Conservation (phyloP, 2,329 filamentous ascomycete genomes). For the Coniella lustricola region DNA sequence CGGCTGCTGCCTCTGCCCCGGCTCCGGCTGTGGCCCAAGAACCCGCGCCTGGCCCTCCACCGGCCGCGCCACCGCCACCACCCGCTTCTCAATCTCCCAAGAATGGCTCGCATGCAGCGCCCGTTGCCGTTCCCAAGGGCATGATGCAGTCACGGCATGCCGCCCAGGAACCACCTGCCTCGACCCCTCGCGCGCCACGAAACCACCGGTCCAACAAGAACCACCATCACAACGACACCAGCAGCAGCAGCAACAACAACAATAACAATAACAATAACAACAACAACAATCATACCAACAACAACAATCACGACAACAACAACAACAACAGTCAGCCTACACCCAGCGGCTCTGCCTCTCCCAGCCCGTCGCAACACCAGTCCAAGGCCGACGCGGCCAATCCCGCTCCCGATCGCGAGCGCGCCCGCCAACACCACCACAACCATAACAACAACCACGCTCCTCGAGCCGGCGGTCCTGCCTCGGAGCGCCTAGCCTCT, state of each 20-base stretch:
- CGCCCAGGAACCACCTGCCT: constrained; percentile 12
- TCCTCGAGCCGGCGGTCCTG: constrained; percentile 12
- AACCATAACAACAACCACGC: constrained; percentile 5
- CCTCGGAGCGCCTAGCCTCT: constrained; percentile 40
- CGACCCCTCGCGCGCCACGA: constrained; percentile 14
- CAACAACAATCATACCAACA: constrained; percentile 1
- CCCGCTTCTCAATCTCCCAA: constrained; percentile 5
- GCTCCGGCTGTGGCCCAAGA: not conserved
- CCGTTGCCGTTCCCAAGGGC: constrained; percentile 1
- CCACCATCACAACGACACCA: constrained; percentile 2
- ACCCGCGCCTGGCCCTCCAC: constrained; percentile 6
- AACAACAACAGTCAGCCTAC: constrained; percentile 9
- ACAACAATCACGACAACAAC: constrained; percentile 7
- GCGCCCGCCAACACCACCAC: not conserved
- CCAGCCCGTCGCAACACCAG: constrained; percentile 3
- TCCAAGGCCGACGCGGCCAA: constrained; percentile 3
- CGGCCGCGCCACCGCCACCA: constrained; percentile 1
- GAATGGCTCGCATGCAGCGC: constrained; percentile 6
- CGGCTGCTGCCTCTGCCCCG: constrained; percentile 3
- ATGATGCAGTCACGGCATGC: constrained; percentile 18
- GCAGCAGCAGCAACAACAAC: constrained; percentile 8
- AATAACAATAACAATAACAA: constrained; percentile 14
- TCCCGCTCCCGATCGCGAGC: too few species aligned
- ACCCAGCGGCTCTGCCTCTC: constrained; percentile 17
- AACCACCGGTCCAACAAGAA: constrained; percentile 11